Percentiles rank a stretch among this genome's conserved stretches.
phyloP scores from a whole-genome alignment of 441 rosid genomes.

The Geranium incanum region DNA sequence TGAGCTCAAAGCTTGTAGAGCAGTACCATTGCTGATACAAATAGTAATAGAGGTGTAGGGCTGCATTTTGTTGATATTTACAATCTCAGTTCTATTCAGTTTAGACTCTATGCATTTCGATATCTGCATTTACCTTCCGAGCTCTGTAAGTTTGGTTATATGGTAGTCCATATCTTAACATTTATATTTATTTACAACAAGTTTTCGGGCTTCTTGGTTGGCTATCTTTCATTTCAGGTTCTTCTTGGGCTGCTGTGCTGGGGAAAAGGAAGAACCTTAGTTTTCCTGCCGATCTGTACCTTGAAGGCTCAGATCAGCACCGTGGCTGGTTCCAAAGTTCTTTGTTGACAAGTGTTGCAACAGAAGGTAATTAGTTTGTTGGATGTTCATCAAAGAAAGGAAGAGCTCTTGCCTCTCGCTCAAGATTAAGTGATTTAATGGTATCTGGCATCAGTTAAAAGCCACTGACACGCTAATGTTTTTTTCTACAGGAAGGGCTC shows the following conservation, averaged over 20 bases:
- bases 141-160: slow-evolving; percentile 2
- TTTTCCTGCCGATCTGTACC: slow-evolving; percentile 85
- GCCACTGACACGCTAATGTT: slow-evolving; percentile 18
- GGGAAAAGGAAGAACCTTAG: slow-evolving; percentile 57
- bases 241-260: slow-evolving; percentile 97
- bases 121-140: slow-evolving; percentile 10
- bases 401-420: neutral
- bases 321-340: slow-evolving; percentile 99
- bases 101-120: slow-evolving; percentile 11
- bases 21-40: neutral
- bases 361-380: slow-evolving; percentile 48
- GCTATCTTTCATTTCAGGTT: slow-evolving; percentile 43
- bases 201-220: slow-evolving; percentile 21
- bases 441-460: neutral
- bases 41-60: neutral
- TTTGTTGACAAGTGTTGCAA: slow-evolving; percentile 78
- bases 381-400: neutral
- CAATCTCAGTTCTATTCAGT: neutral
- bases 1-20: slow-evolving; percentile 4
- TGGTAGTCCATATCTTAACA: neutral
- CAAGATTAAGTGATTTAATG: neutral
- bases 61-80: neutral
- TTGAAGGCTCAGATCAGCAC: slow-evolving; percentile 99
- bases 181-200: slow-evolving; percentile 9
- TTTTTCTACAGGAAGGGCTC: slow-evolving; percentile 70